phyloP scores from a whole-genome alignment of 306 rosid species.

The Castanea mollissima region DNA sequence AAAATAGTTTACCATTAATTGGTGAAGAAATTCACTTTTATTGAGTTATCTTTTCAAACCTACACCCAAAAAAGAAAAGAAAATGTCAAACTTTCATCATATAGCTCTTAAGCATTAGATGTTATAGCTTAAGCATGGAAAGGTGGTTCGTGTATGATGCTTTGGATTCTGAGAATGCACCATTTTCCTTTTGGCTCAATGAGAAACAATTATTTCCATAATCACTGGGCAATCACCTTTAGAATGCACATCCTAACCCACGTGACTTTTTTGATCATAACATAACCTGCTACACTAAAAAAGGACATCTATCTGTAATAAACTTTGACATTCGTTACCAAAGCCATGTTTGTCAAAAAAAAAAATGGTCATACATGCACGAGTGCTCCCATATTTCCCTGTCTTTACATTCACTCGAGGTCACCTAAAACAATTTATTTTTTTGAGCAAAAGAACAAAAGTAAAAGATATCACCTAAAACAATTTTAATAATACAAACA shows the following conservation, averaged over 20 bases:
- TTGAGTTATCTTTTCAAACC: too few relatives aligned
- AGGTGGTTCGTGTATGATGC: too few relatives aligned
- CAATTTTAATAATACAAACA: constrained; percentile 9
- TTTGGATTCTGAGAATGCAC: too few relatives aligned
- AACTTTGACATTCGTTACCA: constrained; percentile 33
- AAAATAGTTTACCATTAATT: too few relatives aligned
- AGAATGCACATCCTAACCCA: background rate
- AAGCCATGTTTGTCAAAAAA: constrained; percentile 42
- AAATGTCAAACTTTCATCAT: too few relatives aligned
- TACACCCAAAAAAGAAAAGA: too few relatives aligned
- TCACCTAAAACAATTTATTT: constrained; percentile 15
- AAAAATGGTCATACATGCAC: constrained; percentile 11
- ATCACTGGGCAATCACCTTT: background rate
- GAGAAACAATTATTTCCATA: background rate
- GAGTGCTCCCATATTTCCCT: constrained; percentile 21
- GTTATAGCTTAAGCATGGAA: too few relatives aligned
- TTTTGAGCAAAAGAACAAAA: too few relatives aligned
- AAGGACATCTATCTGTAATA: background rate
- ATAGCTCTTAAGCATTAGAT: too few relatives aligned
- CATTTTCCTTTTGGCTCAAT: too few relatives aligned
- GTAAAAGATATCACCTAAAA: constrained; percentile 17
- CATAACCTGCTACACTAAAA: background rate
- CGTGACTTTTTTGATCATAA: background rate
- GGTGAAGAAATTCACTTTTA: too few relatives aligned
- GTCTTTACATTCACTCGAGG: constrained; percentile 45